These are phyloP conservation scores for Cercospora brassicicola DNA, from an alignment of 2,329 filamentous ascomycete species.

Conservation along the genomic window DNA sequence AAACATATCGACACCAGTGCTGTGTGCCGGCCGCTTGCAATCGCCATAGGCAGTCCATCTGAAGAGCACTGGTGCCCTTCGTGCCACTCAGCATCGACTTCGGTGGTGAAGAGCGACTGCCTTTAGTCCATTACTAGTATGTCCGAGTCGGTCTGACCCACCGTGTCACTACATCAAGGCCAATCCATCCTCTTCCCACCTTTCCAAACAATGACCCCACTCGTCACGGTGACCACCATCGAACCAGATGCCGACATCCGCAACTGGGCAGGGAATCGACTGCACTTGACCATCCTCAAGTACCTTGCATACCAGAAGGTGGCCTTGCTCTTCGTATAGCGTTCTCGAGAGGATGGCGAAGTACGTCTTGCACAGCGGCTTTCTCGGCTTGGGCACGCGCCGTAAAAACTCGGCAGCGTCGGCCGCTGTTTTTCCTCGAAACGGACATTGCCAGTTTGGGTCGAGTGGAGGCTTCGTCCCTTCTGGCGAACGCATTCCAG, in stretches of 20 bases:
- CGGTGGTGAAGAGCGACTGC: no score
- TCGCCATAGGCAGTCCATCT: no score
- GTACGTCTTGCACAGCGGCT: background rate
- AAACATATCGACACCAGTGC: background rate
- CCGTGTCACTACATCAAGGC: background rate
- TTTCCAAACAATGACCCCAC: background rate
- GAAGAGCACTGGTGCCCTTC: no score
- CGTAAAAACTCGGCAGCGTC: background rate
- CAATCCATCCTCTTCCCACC: background rate
- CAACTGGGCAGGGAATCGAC: background rate
- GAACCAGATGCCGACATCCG: background rate
- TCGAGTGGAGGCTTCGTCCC: background rate
- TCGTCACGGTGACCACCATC: background rate
- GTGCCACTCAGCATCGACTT: no score
- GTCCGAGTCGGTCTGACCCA: no score
- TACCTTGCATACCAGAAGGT: background rate
- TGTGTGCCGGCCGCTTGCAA: no score
- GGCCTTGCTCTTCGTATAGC: background rate
- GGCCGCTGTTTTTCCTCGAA: background rate
- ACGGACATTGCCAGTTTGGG: background rate
- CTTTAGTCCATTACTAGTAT: no score
- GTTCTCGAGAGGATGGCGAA: background rate
- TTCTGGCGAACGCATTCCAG: no score
- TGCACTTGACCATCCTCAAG: background rate
- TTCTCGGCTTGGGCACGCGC: background rate